phyloP scores from a whole-genome alignment of 2,329 filamentous ascomycete species.

The Decorospora gaudefroyi region DNA sequence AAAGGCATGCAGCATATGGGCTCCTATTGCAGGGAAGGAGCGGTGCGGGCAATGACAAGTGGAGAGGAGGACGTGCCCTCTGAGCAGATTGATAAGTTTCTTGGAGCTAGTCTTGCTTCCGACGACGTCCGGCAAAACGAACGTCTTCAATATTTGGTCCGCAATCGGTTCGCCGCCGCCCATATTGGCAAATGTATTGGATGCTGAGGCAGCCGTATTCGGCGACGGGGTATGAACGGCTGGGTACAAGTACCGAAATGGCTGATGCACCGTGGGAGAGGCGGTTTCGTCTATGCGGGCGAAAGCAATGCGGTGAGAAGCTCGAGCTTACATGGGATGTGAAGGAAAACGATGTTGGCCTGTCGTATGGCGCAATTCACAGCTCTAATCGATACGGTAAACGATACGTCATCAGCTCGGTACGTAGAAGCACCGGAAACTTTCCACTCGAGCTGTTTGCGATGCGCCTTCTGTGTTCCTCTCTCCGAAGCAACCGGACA shows the following conservation, averaged over 20 bases:
- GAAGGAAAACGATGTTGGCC: constrained; percentile 4
- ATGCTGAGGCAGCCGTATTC: constrained; percentile 19
- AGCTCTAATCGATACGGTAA: constrained; percentile 12
- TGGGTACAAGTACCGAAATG: constrained; percentile 9
- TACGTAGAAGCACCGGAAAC: too few relatives aligned
- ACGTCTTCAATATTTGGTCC: constrained; percentile 15
- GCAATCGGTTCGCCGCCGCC: constrained; percentile 16
- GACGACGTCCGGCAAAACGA: constrained; percentile 38
- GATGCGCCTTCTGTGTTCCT: too few relatives aligned
- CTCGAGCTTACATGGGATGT: constrained; percentile 20
- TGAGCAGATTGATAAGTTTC: constrained; percentile 45
- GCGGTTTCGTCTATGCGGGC: constrained; percentile 2
- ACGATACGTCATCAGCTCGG: constrained; percentile 14
- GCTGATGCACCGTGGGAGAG: constrained; percentile 14
- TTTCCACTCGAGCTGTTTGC: too few relatives aligned
- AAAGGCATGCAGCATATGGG: constrained; percentile 13
- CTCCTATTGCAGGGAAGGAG: constrained; percentile 8
- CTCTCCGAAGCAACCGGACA: too few relatives aligned
- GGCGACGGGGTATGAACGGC: constrained; percentile 10
- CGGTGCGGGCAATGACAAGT: constrained; percentile 2
- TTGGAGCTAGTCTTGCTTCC: constrained; percentile 38
- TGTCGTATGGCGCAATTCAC: constrained; percentile 7
- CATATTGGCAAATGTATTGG: constrained; percentile 21
- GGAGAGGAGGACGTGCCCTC: constrained; percentile 37
- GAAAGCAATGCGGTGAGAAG: background rate